Conservation (phyloP, 2,329 filamentous ascomycete genomes). For the Verruconis gallopava region DNA sequence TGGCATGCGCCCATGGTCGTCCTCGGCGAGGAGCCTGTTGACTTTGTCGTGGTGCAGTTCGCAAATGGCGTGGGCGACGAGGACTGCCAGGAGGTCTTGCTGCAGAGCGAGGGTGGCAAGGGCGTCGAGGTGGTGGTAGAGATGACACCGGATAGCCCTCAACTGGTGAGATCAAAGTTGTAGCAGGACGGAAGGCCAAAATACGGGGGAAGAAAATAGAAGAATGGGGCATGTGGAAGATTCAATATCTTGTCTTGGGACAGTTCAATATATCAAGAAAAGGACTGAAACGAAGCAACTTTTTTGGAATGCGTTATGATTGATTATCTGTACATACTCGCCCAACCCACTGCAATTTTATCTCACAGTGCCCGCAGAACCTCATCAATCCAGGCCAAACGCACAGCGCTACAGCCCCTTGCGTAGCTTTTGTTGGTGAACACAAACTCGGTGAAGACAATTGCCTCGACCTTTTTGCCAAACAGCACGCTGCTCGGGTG, state of each 20-base stretch:
- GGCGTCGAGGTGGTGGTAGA: neutral
- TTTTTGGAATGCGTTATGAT: too few species aligned
- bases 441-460: slow-evolving; percentile 53
- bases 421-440: slow-evolving; percentile 53
- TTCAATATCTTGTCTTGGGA: too few species aligned
- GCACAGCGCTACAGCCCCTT: slow-evolving; percentile 47
- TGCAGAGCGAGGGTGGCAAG: neutral
- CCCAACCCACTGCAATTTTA: too few species aligned
- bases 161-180: neutral
- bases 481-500: slow-evolving; percentile 50
- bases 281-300: too few species aligned
- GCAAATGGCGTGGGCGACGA: slow-evolving; percentile 69
- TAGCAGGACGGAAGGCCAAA: slow-evolving; percentile 6
- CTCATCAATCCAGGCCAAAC: slow-evolving; percentile 49
- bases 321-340: too few species aligned
- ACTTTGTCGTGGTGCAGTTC: slow-evolving; percentile 85
- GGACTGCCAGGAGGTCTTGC: slow-evolving; percentile 65
- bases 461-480: slow-evolving; percentile 47
- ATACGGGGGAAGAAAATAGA: neutral
- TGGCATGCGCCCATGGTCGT: slow-evolving; percentile 98
- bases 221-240: too few species aligned
- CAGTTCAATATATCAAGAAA: too few species aligned
- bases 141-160: neutral
- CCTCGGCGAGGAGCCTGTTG: slow-evolving; percentile 55
- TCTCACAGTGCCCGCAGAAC: too few species aligned